These are phyloP conservation scores for Psilocybe cyanescens DNA, from an alignment of 768 basidiomycete species.

Conservation along the genomic window DNA sequence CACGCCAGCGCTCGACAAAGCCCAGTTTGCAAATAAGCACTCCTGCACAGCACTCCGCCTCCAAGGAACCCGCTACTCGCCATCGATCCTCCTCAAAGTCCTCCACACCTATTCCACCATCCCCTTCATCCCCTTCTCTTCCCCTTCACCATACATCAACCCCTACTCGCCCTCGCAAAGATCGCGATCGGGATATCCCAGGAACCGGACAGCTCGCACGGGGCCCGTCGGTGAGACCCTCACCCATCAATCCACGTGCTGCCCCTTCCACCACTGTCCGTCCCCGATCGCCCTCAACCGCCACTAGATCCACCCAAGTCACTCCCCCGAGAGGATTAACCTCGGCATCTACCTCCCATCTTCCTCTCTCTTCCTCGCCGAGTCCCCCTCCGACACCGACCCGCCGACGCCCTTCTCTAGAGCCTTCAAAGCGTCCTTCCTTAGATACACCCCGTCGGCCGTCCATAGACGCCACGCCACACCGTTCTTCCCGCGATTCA, in stretches of 20 bases:
- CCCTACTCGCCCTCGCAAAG: constrained; percentile 6
- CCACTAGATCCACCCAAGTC: constrained; percentile 4
- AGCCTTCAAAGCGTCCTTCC: constrained; percentile 6
- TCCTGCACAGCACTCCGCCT: constrained; percentile 27
- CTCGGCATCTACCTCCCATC: constrained; percentile 21
- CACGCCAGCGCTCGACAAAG: constrained; percentile 47
- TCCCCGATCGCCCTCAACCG: constrained; percentile 8
- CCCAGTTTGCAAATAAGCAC: constrained; percentile 34
- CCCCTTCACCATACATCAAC: neutral
- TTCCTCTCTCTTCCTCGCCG: constrained; percentile 17
- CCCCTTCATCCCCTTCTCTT: constrained; percentile 1
- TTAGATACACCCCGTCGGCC: constrained; percentile 32
- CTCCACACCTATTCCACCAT: constrained; percentile 27
- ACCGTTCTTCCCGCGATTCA: constrained; percentile 22
- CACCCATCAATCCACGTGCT: constrained; percentile 10
- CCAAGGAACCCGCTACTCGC: constrained; percentile 13
- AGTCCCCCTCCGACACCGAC: constrained; percentile 18
- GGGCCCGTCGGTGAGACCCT: constrained; percentile 2
- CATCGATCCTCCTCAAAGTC: constrained; percentile 38
- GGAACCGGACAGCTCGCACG: constrained; percentile 11
- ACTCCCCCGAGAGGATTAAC: constrained; percentile 14
- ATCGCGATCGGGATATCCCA: constrained; percentile 12
- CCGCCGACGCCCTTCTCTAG: constrained; percentile 14
- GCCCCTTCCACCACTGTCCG: constrained; percentile 4
- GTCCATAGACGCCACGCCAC: constrained; percentile 40